Base-by-base conservation (phyloP, 805 yeast species). In the Kodamaea nitidulidarum region DNA sequence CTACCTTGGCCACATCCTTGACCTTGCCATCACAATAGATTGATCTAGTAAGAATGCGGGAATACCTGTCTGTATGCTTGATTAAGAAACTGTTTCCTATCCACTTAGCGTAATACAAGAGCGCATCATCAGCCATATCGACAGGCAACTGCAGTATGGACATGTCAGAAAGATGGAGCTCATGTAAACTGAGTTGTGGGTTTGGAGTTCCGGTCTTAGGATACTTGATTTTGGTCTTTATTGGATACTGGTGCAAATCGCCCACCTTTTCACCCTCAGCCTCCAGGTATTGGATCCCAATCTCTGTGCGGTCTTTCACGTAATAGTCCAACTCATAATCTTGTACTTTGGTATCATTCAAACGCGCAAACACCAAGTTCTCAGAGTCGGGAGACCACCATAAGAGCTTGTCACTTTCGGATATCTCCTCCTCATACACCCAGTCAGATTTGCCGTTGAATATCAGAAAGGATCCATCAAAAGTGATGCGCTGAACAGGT, bases 381-480 rank as follows among this genome's bases (percentile, higher is more conserved):
- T 73, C 63, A 9, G 91, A 88, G 30, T 68, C 60, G 7, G 86
- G 86, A 4, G 95, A 82, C 96, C 96, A 88, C 95, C 95, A 88
- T 35, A 87, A 48, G 0, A 90, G 86, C 15, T 71, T 61, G 49
- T 81, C 88, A 16, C 76, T 73, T 25, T 76, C 78, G 38, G 84
- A 72, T 1, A 88, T 93, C 59, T 88, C 96, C 49, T 88, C 96
- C 54, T 88, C 96, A 50, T 88, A 88, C 6, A 87, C 95, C 96
- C 96, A 88, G 55, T 88, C 96, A 0, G 96, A 95, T 44, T 81
- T 81, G 2, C 96, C 96, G 55, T 88, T 84, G 61, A 88, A 87
- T 6, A 86, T 67, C 46, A 77, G 71, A 1, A 67, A 71, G 24
- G 80, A 79, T 11, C 95, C 95, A 52, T 84, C 93, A 29, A 44